phyloP scores from a whole-genome alignment of 768 basidiomycete species.

The Rhodotorula toruloides region DNA sequence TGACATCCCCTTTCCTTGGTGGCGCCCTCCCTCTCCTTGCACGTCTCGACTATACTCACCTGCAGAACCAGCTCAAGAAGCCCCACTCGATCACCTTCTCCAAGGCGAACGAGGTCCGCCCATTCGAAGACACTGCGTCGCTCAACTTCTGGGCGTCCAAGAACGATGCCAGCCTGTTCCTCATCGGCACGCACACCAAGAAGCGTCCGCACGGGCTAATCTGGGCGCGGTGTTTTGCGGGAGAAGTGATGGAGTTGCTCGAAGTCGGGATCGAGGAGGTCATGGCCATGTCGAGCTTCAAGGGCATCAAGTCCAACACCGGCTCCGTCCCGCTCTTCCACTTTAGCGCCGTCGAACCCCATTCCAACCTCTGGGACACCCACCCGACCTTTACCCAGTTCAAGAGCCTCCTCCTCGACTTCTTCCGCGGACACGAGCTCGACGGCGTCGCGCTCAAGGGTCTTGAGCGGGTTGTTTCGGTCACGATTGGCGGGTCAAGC shows the following conservation, averaged over 20 bases:
- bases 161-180: slow-evolving; percentile 88
- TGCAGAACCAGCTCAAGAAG: slow-evolving; percentile 85
- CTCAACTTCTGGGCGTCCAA: slow-evolving; percentile 89
- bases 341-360: slow-evolving; percentile 56
- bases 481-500: slow-evolving; percentile 66
- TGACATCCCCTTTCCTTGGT: slow-evolving; percentile 4
- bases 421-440: slow-evolving; percentile 79
- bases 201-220: slow-evolving; percentile 84
- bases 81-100: slow-evolving; percentile 86
- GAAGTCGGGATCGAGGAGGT: slow-evolving; percentile 84
- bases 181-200: slow-evolving; percentile 86
- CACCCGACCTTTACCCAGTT: slow-evolving; percentile 87
- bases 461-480: slow-evolving; percentile 79
- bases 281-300: slow-evolving; percentile 72
- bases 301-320: slow-evolving; percentile 82
- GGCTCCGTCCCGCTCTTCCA: slow-evolving; percentile 90
- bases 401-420: slow-evolving; percentile 81
- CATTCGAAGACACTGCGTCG: slow-evolving; percentile 77
- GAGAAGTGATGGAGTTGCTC: slow-evolving; percentile 83
- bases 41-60: neutral
- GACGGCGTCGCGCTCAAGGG: slow-evolving; percentile 78
- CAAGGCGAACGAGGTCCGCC: slow-evolving; percentile 73
- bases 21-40: neutral
- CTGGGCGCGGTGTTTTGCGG: slow-evolving; percentile 79
- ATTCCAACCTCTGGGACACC: slow-evolving; percentile 83